Base-by-base conservation (phyloP, 106 monocot genomes). In the Phalaenopsis equestris region DNA sequence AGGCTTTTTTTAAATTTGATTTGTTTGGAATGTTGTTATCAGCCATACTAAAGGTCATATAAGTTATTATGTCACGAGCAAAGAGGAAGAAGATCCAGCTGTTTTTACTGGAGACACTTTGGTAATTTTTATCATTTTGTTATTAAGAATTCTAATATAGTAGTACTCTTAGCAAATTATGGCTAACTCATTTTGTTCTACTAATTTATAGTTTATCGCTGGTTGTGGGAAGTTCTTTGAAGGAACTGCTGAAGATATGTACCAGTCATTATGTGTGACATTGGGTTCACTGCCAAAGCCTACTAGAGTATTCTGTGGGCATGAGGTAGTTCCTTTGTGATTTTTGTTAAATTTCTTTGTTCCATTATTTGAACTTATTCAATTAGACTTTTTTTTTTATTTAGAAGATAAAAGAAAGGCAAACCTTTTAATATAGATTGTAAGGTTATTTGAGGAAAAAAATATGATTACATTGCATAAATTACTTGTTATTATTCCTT, bases 191-290 rank as follows among this genome's bases (percentile, higher is more conserved):
- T 46, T 72, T 42, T 24, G 57, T 17, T 45, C 3, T 79, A 5
- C 42, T 61, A 17, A 74, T 80, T 72, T 81, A 42, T 83, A 99
- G 98, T 99, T 99, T 77, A 80, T 95, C 79, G 94, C 94, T 78
- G 99, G 99, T 55, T 99, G 99, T 81, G 99, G 99, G 9, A 99
- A 90, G 67, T 99, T 99, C 79, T 99, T 95, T 78, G 99, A 99
- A 87, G 99, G 99, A 55, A 93, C 99, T 81, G 91, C 95, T 56
- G 87, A 95, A 56, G 90, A 99, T 81, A 99, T 99, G 99, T 89
- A 99, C 58, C 86, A 93, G 58, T 99, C 99, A 78, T 86, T 95
- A n/a, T 91, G 89, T 79, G 90, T 93, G 73, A 93, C 99, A 72
- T 79, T 99, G 83, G 95, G 91, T 57, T 91, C 94, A 78, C 81